Evolutionary conservation across 2,329 filamentous ascomycete species (phyloP).

Genomic region (Aureobasidium zeae): DNA sequence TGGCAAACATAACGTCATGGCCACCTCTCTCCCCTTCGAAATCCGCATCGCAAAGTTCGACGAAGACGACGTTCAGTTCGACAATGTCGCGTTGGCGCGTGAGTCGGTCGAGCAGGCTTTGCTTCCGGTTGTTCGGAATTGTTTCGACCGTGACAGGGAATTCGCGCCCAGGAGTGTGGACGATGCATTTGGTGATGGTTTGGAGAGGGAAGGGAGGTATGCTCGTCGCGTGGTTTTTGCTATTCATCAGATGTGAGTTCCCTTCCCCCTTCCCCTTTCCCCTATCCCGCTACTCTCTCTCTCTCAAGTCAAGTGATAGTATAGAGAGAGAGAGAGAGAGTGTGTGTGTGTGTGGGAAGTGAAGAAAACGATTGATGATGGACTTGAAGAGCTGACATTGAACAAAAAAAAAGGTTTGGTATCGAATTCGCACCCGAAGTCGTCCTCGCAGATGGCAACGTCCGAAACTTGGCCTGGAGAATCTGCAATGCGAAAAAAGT

Average conservation of each 20-base stretch:
- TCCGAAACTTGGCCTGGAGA: slow-evolving; percentile 84
- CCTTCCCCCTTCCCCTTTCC: neutral
- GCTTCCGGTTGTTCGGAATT: slow-evolving; percentile 78
- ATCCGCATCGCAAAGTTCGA: slow-evolving; percentile 75
- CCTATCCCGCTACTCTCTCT: too few relatives aligned
- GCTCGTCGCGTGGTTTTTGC: slow-evolving; percentile 86
- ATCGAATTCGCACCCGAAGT: slow-evolving; percentile 91
- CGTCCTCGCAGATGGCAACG: slow-evolving; percentile 82
- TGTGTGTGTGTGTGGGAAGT: too few relatives aligned
- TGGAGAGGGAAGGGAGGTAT: slow-evolving; percentile 82
- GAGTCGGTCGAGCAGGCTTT: slow-evolving; percentile 66
- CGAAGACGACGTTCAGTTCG: slow-evolving; percentile 56
- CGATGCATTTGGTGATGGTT: slow-evolving; percentile 73
- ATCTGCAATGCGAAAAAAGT: slow-evolving; percentile 95
- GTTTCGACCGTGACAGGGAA: slow-evolving; percentile 82
- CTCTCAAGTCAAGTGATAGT: too few relatives aligned
- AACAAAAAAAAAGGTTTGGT: slow-evolving; percentile 54
- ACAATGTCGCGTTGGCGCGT: slow-evolving; percentile 53
- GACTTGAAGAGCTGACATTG: neutral
- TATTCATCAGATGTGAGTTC: slow-evolving; percentile 76
- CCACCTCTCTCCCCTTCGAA: slow-evolving; percentile 87
- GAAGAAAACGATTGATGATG: too few relatives aligned
- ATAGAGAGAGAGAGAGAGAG: too few relatives aligned
- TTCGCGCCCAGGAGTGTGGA: slow-evolving; percentile 73
- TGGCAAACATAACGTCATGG: slow-evolving; percentile 86